Conservation (phyloP, 164 flowering plant genomes). For the Hamamelis virginiana region DNA sequence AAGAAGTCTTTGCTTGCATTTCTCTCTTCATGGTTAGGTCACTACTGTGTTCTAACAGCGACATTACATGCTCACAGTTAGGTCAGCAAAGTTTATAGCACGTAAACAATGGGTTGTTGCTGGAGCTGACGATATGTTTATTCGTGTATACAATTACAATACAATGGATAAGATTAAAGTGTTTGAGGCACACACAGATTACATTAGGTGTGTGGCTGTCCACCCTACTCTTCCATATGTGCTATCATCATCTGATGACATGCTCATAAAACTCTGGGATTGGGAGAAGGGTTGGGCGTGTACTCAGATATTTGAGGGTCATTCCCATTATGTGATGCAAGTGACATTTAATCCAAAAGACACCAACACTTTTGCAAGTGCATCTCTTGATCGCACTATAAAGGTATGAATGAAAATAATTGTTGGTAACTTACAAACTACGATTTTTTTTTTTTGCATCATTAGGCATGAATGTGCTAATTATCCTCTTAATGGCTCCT, state of each 20-base stretch:
- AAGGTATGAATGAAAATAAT: slow-evolving; percentile 47
- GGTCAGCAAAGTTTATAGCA: slow-evolving; percentile 88
- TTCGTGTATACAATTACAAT: slow-evolving; percentile 95
- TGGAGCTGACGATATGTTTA: slow-evolving; percentile 94
- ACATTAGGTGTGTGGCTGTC: slow-evolving; percentile 86
- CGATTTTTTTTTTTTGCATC: neutral
- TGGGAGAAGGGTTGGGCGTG: slow-evolving; percentile 96
- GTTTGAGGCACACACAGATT: slow-evolving; percentile 91
- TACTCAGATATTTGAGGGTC: slow-evolving; percentile 91
- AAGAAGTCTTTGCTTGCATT: neutral
- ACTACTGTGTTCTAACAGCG: neutral
- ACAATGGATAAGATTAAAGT: slow-evolving; percentile 94
- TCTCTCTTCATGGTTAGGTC: neutral
- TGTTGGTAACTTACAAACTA: neutral
- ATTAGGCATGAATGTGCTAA: slow-evolving; percentile 2
- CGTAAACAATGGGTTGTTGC: slow-evolving; percentile 97
- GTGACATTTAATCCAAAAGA: slow-evolving; percentile 94
- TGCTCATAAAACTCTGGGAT: slow-evolving; percentile 94
- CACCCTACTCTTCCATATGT: slow-evolving; percentile 92
- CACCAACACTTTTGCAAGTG: slow-evolving; percentile 95
- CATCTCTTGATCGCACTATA: slow-evolving; percentile 93
- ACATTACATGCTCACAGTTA: slow-evolving; percentile 47
- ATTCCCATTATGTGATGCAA: slow-evolving; percentile 98
- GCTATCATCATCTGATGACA: slow-evolving; percentile 93
- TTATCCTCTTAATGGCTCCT: slow-evolving; percentile 3